These are phyloP conservation scores for Lodderomyces theae DNA, from an alignment of 1,139 yeast genomes.

Conservation along the genomic window DNA sequence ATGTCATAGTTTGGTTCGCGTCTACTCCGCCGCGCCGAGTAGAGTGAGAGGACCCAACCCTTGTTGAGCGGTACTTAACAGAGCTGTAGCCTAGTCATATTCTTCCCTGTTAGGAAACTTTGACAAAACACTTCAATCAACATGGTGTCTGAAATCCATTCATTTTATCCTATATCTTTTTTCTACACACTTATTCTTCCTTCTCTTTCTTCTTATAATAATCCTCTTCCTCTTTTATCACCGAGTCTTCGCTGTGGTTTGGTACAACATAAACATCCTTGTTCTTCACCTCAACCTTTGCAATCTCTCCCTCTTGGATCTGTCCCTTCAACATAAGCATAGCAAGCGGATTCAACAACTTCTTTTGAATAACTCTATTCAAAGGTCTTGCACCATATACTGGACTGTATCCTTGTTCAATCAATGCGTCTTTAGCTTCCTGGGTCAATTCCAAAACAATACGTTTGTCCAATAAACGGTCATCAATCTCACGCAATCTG, in stretches of 20 bases:
- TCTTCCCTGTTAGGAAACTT: no score
- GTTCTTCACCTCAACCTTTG: conserved; percentile 33
- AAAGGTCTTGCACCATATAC: conserved; percentile 94
- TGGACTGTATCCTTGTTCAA: conserved; percentile 85
- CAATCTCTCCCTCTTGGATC: conserved; percentile 66
- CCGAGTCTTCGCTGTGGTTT: conserved; percentile 34
- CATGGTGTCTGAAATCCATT: neutral
- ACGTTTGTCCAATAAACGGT: conserved; percentile 74
- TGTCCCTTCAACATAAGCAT: conserved; percentile 75
- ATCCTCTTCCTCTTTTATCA: conserved; percentile 10
- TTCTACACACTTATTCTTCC: conserved; percentile 1
- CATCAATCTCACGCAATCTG: conserved; percentile 75
- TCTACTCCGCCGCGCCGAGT: neutral
- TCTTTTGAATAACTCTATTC: conserved; percentile 82
- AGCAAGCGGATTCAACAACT: conserved; percentile 83
- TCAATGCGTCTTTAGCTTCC: conserved; percentile 72
- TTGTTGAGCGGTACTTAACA: no score
- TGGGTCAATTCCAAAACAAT: conserved; percentile 58
- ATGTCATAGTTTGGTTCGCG: neutral
- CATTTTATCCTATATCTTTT: neutral
- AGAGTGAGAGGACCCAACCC: no score
- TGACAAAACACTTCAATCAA: no score
- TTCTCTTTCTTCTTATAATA: conserved; percentile 6
- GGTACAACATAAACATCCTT: conserved; percentile 39
- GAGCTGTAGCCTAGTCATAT: no score